Evolutionary conservation across 148 eudicot species (phyloP).

Genomic region (Dianthus caryophyllus): DNA sequence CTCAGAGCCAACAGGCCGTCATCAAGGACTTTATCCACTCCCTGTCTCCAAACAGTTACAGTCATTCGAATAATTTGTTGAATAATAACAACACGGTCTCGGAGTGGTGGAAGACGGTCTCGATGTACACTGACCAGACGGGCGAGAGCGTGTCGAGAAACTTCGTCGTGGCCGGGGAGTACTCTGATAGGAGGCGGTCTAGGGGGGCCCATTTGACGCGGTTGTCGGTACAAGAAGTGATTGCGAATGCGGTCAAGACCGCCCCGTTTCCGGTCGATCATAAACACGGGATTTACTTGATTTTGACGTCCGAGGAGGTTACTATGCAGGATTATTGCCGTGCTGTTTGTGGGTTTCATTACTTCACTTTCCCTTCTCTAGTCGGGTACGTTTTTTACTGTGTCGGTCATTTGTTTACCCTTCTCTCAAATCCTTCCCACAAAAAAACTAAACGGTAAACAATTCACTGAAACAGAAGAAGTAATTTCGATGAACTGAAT

Average conservation of each 20-base stretch:
- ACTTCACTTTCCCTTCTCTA: conserved; percentile 84
- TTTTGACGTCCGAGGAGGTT: conserved; percentile 64
- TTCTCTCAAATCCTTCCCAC: too few relatives aligned
- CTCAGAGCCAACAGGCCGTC: conserved; percentile 39
- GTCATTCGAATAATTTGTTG: too few relatives aligned
- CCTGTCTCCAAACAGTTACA: conserved; percentile 39
- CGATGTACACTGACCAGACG: conserved; percentile 86
- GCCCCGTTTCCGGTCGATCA: conserved; percentile 70
- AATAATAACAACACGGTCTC: conserved; percentile 42
- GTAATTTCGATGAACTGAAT: too few relatives aligned
- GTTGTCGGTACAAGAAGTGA: conserved; percentile 68
- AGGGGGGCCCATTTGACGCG: conserved; percentile 65
- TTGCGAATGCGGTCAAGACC: conserved; percentile 53
- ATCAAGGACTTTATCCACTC: conserved; percentile 80
- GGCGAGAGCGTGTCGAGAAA: conserved; percentile 68
- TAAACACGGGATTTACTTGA: conserved; percentile 70
- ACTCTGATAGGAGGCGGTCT: conserved; percentile 56
- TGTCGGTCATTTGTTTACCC: neutral
- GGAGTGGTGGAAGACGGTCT: conserved; percentile 92
- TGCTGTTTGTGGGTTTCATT: conserved; percentile 96
- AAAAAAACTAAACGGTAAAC: too few relatives aligned
- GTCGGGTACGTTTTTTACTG: conserved; percentile 34
- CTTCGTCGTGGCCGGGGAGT: conserved; percentile 62
- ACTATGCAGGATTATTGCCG: conserved; percentile 87
- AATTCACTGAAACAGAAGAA: too few relatives aligned